Evolutionary conservation across 2,329 filamentous ascomycete genomes (phyloP).

Genomic region (Epichloe amarillans): DNA sequence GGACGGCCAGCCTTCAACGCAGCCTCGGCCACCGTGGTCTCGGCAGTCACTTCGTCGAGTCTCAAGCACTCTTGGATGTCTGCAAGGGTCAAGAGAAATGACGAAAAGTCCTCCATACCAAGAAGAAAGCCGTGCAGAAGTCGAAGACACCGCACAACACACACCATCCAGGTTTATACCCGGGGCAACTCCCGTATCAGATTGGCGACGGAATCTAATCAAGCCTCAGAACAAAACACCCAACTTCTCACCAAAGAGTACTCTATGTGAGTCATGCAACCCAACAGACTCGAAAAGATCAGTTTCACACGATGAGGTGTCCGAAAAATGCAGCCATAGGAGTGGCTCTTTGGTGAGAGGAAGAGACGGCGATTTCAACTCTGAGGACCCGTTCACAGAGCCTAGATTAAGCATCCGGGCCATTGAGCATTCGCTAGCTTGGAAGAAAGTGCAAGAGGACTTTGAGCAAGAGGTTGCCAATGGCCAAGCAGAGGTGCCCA

Average conservation of each 20-base stretch:
- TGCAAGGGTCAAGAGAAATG: neutral
- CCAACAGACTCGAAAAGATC: neutral
- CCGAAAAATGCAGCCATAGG: constrained; percentile 2
- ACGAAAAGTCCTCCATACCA: neutral
- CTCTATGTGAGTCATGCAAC: constrained; percentile 8
- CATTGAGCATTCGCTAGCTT: constrained; percentile 16
- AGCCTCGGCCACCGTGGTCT: constrained; percentile 3
- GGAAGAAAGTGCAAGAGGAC: constrained; percentile 10
- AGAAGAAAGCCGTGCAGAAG: neutral
- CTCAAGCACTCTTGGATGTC: neutral
- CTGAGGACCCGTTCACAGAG: constrained; percentile 5
- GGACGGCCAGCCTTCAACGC: neutral
- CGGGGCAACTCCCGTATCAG: constrained; percentile 3
- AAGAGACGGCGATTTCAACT: neutral
- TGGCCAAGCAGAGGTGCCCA: neutral
- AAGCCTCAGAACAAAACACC: neutral
- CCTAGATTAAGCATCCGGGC: constrained; percentile 15
- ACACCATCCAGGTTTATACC: neutral
- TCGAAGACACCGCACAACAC: neutral
- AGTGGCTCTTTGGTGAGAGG: neutral
- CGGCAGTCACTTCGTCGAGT: constrained; percentile 3
- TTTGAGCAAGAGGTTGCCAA: constrained; percentile 4
- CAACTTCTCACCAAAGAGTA: neutral
- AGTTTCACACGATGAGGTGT: neutral
- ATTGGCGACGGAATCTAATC: constrained; percentile 6